Base-by-base conservation (phyloP, 1,284 basidiomycete genomes). In the Ceratobasidium papillatum region DNA sequence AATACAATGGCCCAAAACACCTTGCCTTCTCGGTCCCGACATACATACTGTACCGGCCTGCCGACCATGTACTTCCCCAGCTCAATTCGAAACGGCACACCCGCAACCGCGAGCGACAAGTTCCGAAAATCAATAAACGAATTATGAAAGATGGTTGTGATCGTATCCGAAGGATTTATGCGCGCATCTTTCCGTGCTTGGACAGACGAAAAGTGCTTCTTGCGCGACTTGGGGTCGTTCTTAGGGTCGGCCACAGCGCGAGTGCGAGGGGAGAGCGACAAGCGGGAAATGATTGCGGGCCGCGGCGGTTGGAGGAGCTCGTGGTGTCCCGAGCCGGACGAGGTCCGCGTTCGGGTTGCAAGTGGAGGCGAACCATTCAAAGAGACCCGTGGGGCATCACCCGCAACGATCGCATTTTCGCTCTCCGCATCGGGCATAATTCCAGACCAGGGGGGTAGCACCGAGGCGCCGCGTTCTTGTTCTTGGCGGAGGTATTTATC, bases 1-100 rank as follows among this genome's bases (percentile, higher is more conserved):
- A 75, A 75, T 27, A 75, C 61, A 51, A 75, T 56, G n/a, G 64
- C 41, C 74, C 74, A 75, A 36, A 61, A 75, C 27, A 71, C 30
- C 12, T 61, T 51, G 12, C 54, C 58, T n/a, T 56, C 45, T 41
- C 66, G 34, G 17, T 56, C 73, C 27, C 65, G 56, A 25, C 74
- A 75, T 14, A 66, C 65, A 32, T 75, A 75, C 22, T 75, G 74
- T 9, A 47, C 54, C 11, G 74, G 74, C 12, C 74, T 19, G n/a
- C 63, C 74, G 7, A 61, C 61, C 74, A 75, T 75, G 25, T 75
- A 68, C 25, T 32, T 54, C 5, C 54, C 56, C 56, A 75, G 34
- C 9, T 64, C 45, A 61, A 75, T 47, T 22, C 25, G 58, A 27
- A 68, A 71, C 32, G 74, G 74, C 17, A 75, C 14, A 4, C 74